Evolutionary conservation across 345 rosid genomes (phyloP).

Genomic region (Corchorus olitorius): DNA sequence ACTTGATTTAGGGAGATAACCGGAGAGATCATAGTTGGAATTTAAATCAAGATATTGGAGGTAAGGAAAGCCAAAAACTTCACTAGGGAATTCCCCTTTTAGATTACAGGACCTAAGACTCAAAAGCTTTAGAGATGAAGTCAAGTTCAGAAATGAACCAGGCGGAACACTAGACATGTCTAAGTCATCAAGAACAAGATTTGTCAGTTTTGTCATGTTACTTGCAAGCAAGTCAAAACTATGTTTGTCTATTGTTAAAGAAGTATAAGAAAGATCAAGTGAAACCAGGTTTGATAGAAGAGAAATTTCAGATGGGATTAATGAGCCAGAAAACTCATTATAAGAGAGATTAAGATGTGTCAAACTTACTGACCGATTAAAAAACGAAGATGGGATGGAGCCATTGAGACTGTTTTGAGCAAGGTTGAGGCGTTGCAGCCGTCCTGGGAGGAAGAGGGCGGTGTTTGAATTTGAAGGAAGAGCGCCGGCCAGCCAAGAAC

Average conservation of each 20-base stretch:
- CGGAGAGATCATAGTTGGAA: no score
- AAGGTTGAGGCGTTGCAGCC: constrained; percentile 30
- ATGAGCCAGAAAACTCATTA: constrained; percentile 15
- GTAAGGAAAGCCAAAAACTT: constrained; percentile 6
- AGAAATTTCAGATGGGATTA: constrained; percentile 15
- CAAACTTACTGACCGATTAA: not conserved
- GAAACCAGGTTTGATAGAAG: constrained; percentile 12
- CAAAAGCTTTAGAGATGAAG: constrained; percentile 4
- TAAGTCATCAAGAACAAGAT: not conserved
- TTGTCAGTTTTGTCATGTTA: constrained; percentile 12
- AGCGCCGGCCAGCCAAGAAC: constrained; percentile 10
- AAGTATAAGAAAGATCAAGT: constrained; percentile 14
- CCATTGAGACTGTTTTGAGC: constrained; percentile 24
- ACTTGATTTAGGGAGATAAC: not conserved
- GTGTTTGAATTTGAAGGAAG: constrained; percentile 13
- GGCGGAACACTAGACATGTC: not conserved
- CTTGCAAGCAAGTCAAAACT: not conserved
- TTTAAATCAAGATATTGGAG: not conserved
- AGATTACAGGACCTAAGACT: accelerated
- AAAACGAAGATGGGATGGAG: not conserved
- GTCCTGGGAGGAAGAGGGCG: constrained; percentile 20
- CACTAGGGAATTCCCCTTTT: constrained; percentile 20
- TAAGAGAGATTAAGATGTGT: constrained; percentile 9
- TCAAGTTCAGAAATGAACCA: not conserved
- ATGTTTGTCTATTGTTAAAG: not conserved